phyloP scores from a whole-genome alignment of 2,329 filamentous ascomycete species.

The Trichoderma sp. region DNA sequence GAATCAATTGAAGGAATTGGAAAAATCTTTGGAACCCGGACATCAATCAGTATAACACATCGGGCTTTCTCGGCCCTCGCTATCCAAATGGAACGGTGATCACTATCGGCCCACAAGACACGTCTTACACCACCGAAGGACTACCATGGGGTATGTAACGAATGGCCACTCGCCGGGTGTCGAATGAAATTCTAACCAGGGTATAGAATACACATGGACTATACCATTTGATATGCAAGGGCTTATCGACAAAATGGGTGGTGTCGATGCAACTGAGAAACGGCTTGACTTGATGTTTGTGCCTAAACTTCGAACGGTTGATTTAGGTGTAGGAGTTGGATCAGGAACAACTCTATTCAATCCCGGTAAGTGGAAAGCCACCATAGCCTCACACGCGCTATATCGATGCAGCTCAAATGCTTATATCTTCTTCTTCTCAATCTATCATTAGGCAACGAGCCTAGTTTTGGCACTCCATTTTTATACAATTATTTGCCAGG shows the following conservation, averaged over 20 bases:
- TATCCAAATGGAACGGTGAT: constrained; percentile 8
- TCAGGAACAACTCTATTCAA: constrained; percentile 18
- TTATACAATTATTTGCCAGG: constrained; percentile 54
- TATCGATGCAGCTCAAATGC: background rate
- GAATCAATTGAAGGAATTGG: constrained; percentile 45
- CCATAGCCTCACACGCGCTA: constrained; percentile 27
- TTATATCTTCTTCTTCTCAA: constrained; percentile 14
- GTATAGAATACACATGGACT: constrained; percentile 54
- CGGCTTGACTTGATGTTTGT: constrained; percentile 41
- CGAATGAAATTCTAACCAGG: constrained; percentile 43
- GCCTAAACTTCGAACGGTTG: constrained; percentile 45
- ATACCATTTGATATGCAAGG: constrained; percentile 57
- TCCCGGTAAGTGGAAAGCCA: constrained; percentile 36
- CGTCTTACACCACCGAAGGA: constrained; percentile 7
- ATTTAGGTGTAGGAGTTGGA: constrained; percentile 30
- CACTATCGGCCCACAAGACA: constrained; percentile 10
- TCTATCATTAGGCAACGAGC: constrained; percentile 49
- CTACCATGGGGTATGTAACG: constrained; percentile 5
- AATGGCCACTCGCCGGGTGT: constrained; percentile 36
- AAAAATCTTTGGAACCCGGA: constrained; percentile 57
- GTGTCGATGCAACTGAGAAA: constrained; percentile 48
- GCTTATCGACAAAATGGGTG: constrained; percentile 52
- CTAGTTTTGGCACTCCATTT: constrained; percentile 54
- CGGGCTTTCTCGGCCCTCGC: constrained; percentile 13
- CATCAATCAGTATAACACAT: constrained; percentile 40